These are phyloP conservation scores for Fraxinus paxiana DNA, from an alignment of 305 asterid species.

Conservation along the genomic window DNA sequence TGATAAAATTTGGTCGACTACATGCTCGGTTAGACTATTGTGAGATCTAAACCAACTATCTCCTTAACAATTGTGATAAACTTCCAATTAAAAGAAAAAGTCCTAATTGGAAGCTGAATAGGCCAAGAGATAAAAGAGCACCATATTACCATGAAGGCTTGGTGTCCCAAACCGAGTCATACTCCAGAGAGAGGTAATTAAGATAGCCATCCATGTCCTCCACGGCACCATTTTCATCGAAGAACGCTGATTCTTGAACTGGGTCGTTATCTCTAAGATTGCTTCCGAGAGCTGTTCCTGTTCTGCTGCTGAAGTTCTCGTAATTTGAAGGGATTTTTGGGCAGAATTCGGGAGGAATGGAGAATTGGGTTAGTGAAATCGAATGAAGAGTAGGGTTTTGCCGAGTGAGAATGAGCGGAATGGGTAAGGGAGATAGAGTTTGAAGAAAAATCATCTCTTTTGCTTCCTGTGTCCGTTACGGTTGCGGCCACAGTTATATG, in stretches of 20 bases:
- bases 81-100: background rate
- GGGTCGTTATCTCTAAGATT: constrained; percentile 37
- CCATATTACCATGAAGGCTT: constrained; percentile 72
- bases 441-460: constrained; percentile 29
- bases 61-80: background rate
- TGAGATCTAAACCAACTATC: background rate
- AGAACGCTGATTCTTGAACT: constrained; percentile 36
- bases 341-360: constrained; percentile 7
- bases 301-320: background rate
- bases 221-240: constrained; percentile 74
- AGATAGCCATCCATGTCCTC: constrained; percentile 89
- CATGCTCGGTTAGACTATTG: background rate
- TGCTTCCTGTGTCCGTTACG: background rate
- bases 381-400: background rate
- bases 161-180: constrained; percentile 95
- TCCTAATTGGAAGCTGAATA: background rate
- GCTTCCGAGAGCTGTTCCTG: constrained; percentile 31
- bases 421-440: constrained; percentile 28
- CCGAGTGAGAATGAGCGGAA: constrained; percentile 18
- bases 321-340: background rate
- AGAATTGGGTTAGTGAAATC: constrained; percentile 21
- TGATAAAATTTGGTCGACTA: background rate
- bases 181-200: constrained; percentile 73
- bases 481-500: background rate
- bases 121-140: background rate